phyloP scores from a whole-genome alignment of 768 basidiomycete genomes.

The Mycena galericulata region DNA sequence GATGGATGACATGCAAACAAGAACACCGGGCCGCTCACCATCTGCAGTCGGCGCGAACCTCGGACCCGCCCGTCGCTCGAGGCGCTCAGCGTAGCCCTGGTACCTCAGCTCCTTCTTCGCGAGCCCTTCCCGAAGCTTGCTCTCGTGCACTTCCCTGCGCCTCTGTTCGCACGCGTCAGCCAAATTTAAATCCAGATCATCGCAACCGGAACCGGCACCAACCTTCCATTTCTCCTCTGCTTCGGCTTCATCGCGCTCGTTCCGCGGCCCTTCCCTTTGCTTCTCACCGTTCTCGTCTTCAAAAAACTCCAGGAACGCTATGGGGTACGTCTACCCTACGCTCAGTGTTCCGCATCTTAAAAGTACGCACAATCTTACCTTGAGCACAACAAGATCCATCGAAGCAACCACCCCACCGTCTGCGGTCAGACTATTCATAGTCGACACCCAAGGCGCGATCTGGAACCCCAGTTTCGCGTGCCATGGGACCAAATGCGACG shows the following conservation, averaged over 20 bases:
- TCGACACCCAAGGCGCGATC: conserved; percentile 73
- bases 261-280: conserved; percentile 70
- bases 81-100: conserved; percentile 72
- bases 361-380: conserved; percentile 52
- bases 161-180: conserved; percentile 54
- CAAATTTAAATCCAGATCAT: neutral
- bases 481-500: conserved; percentile 89
- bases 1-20: neutral
- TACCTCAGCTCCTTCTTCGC: conserved; percentile 67
- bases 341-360: neutral
- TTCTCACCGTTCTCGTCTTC: conserved; percentile 62
- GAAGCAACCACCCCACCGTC: conserved; percentile 86
- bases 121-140: conserved; percentile 66
- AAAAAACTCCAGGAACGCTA: conserved; percentile 83
- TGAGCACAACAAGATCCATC: conserved; percentile 79
- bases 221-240: conserved; percentile 81
- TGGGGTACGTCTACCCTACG: conserved; percentile 66
- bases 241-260: conserved; percentile 74
- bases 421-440: conserved; percentile 79
- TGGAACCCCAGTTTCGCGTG: conserved; percentile 88
- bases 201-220: conserved; percentile 34
- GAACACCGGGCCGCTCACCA: conserved; percentile 45
- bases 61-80: conserved; percentile 68
- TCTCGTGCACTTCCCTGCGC: conserved; percentile 68
- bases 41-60: conserved; percentile 55